A percentile compares a stretch with the other conserved stretches of the same genome.
Evolutionary conservation across 768 basidiomycete species (phyloP).

Genomic region (Kwoniella dejecticola): DNA sequence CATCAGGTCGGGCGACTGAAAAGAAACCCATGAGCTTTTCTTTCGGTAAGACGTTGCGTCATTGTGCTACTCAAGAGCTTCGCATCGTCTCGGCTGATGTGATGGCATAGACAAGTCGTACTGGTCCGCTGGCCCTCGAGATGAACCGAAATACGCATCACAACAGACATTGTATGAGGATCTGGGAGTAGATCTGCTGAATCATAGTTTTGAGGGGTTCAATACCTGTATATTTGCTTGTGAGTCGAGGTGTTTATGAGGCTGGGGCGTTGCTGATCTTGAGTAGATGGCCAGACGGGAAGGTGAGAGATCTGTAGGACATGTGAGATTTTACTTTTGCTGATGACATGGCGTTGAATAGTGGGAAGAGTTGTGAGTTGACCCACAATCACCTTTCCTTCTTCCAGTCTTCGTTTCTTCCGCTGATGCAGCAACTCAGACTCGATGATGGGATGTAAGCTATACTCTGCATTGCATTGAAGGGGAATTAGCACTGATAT

Average conservation of each 20-base stretch:
- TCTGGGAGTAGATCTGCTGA: conserved; percentile 87
- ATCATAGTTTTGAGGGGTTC: conserved; percentile 94
- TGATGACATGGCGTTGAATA: conserved; percentile 19
- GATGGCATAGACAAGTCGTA: conserved; percentile 76
- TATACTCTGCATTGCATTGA: conserved; percentile 22
- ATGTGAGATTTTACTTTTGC: conserved; percentile 13
- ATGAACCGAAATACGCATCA: conserved; percentile 87
- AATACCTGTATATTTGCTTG: conserved; percentile 99
- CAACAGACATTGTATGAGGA: conserved; percentile 95
- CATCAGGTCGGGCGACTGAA: conserved; percentile 72
- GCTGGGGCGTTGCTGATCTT: conserved; percentile 17
- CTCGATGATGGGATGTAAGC: conserved; percentile 59
- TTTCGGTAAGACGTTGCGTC: conserved; percentile 59
- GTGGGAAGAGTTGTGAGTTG: conserved; percentile 51
- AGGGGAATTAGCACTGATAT: not conserved
- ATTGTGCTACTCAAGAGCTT: too few species aligned
- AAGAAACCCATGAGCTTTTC: conserved; percentile 86
- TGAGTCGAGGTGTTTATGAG: conserved; percentile 60
- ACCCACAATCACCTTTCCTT: too few species aligned
- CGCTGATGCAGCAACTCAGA: conserved; percentile 39
- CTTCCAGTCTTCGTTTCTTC: not conserved
- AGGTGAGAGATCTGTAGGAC: conserved; percentile 24
- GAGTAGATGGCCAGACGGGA: conserved; percentile 51
- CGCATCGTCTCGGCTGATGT: not conserved
- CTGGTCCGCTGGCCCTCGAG: conserved; percentile 88